Conservation (phyloP, 169 alveolate genomes). For the Sarcocystis neurona region DNA sequence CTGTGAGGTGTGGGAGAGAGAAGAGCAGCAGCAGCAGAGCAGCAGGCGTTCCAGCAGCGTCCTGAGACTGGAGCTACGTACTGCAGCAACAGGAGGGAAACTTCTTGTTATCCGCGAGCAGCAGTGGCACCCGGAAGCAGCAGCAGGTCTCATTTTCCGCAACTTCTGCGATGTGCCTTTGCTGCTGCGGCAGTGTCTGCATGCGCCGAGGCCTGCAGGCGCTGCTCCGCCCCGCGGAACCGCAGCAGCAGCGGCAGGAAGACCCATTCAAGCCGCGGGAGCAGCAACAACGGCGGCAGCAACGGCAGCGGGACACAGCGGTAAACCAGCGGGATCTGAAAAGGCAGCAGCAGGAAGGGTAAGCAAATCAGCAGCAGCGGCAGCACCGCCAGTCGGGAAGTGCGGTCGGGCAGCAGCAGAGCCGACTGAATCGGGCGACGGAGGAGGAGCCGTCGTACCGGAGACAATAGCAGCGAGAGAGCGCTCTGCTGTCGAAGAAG, state of each 20-base stretch:
- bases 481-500: too few relatives aligned
- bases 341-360: too few relatives aligned
- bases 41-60: neutral
- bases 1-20: neutral
- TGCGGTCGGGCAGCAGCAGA: too few relatives aligned
- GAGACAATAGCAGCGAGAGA: too few relatives aligned
- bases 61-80: slow-evolving; percentile 23
- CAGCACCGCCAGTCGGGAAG: too few relatives aligned
- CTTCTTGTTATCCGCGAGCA: slow-evolving; percentile 5
- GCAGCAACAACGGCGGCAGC: too few relatives aligned
- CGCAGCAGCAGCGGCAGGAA: neutral
- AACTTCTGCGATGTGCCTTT: neutral
- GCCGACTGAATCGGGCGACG: too few relatives aligned
- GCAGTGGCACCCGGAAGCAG: neutral
- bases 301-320: neutral
- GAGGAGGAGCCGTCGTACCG: too few relatives aligned
- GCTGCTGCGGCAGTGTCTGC: slow-evolving; percentile 24
- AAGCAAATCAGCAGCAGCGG: too few relatives aligned
- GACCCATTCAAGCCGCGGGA: neutral
- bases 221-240: neutral
- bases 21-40: neutral
- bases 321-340: too few relatives aligned
- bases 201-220: neutral
- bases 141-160: neutral
- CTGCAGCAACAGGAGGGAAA: slow-evolving; percentile 16